Evolutionary conservation across 2,329 filamentous ascomycete species (phyloP), one percentile per base, ranked within the genome.

Genomic region (Drechslerella dactyloides): DNA sequence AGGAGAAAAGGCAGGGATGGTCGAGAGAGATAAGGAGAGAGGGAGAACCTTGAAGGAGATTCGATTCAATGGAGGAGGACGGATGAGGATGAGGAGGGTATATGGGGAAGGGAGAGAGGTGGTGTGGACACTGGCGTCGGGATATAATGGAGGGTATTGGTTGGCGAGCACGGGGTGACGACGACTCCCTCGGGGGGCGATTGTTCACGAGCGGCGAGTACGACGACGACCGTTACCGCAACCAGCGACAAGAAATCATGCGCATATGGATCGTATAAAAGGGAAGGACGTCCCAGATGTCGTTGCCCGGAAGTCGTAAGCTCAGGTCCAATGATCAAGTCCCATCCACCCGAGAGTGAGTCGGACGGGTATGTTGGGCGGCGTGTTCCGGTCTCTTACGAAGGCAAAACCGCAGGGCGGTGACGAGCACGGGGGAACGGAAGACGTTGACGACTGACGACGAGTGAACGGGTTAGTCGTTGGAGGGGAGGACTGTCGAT

Each of bases 1-100:
- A 74, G 66, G 69, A 54, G 57, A 69, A 70, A 48, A 68, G 70
- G 55, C 58, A 73, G 56, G 69, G 73, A 74, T 61, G 74, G 69
- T 78, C 74, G 76, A 76, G 74, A 75, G 74, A 77, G 74, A 75
- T n/a, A n/a, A n/a, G n/a, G n/a, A n/a, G n/a, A n/a, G 74, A 74
- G 74, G 74, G 48, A 57, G 37, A 46, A 53, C 27, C 46, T 54
- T 15, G 27, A 44, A 30, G 23, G 24, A 40, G 57, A 40, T 55
- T 35, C 33, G 73, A 75, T 74, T 68, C 75, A 69, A 64, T 62
- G 68, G 68, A 57, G 80, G 75, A 79, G 79, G 68, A 62, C 75
- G 73, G 50, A 48, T 73, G 70, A 55, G 63, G 68, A 64, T 57
- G 52, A 48, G 56, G 59, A 46, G 50, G 30, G 24, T 46, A 48